Evolutionary conservation across 306 rosid genomes (phyloP), one percentile per base, ranked within the genome.

Genomic region (Alnus glutinosa): DNA sequence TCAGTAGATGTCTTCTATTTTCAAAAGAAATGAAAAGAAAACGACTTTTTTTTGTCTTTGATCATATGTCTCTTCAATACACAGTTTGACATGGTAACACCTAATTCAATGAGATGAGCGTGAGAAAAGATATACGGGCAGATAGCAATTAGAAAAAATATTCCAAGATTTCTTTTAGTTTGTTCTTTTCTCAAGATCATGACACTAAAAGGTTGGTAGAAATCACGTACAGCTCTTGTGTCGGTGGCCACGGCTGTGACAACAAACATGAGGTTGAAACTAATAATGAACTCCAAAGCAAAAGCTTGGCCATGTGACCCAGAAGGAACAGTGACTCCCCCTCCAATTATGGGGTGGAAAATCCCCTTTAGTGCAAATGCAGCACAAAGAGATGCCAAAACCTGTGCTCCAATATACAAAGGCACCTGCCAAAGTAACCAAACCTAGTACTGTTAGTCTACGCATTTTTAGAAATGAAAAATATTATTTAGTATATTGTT

Each of bases 231-330:
- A 49, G 96, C 97, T 81, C 95, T 86, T 1, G 95, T 91, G 81
- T 91, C 97, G 69, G 96, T 95, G 82, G 98, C 97, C 0, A 95
- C 96, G 0, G 89, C 98, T n/a, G 98, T 95, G 85, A 89, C 87
- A 64, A 92, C 97, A 58, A 95, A 95, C 98, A 92, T 95, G 84
- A 95, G 97, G 84, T 91, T 92, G 81, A 92, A 95, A 80, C 79
- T 78, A 79, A 92, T 95, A 68, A 92, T 86, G 79, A 92, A 89
- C 75, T 91, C 98, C 46, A 92, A 73, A 75, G 92, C 91, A 83
- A 94, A 92, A 80, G 97, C 93, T 78, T 91, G 94, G 1, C 88
- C 90, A 75, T 86, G 80, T 77, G 82, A 87, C 48, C 86, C 93
- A 0, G 96, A 87, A 86, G 97, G 95, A 83, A 92, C 94, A 0